Evolutionary conservation across 345 rosid species (phyloP), one percentile per base, ranked within the genome.

Genomic region (Eucalyptus paniculata): DNA sequence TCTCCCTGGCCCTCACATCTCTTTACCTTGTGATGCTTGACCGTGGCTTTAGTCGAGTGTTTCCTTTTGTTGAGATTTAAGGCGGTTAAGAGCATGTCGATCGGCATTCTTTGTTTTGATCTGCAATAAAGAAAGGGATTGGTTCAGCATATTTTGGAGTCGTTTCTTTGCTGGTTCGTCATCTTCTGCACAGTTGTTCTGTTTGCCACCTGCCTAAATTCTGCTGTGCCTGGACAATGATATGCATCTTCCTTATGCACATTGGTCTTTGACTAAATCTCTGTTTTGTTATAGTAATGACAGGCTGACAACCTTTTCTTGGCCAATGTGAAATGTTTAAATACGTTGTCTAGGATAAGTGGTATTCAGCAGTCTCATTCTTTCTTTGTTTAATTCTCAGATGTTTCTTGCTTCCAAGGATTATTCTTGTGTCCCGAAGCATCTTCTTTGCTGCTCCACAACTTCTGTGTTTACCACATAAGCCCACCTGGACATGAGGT

Each of bases 401-500:
- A 96, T 92, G 90, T 95, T 91, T 96, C 98, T 24, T 97, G 99
- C 90, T 96, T 96, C 89, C 99, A 95, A 95, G 97, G 97, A 91
- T 93, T 96, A 89, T 95, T 97, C 89, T 96, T 95, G 86, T 96
- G 97, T 92, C 96, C 96, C 24, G 99, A 97, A 92, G 96, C 97
- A 23, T 93, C 95, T 42, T 95, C 99, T 42, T 93, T 97, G 93
- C 93, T 97, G 45, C 96, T 95, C 26, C 97, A 96, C 93, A 97
- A 96, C 92, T 97, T 97, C 93, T 97, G 99, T 94, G 93, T 96
- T 62, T 97, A 97, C 91, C 99, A 96, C 91, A 95, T 97, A 60
- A 94, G 96, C 90, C 99, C 99, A n/a, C 98, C 98, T 42, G 99
- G 99, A 72, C 99, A 96, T 90, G 99, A 96, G 98, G 99, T 96